A percentile compares a stretch with the other conserved stretches of the same genome.
Evolutionary conservation across 176 grass and related monocot genomes (phyloP).

Genomic region (Aechmea fasciata): DNA sequence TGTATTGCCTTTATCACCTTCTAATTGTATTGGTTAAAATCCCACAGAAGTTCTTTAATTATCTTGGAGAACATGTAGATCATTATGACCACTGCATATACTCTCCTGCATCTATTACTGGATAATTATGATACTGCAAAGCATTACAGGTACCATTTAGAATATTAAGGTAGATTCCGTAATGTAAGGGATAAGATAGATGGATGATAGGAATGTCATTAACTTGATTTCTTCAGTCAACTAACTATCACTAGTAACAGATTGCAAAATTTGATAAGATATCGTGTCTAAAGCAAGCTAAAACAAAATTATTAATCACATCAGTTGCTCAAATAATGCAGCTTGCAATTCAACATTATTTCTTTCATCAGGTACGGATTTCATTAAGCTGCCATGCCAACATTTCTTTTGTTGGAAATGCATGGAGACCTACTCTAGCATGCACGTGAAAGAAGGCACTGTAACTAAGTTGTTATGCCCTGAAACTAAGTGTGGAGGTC

Average conservation of each 20-base stretch:
- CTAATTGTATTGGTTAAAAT: background rate
- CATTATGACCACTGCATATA: too few species aligned
- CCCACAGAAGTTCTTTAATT: too few species aligned
- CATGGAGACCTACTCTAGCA: conserved; percentile 62
- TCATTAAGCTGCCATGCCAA: conserved; percentile 63
- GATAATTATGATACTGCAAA: too few species aligned
- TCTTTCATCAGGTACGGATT: conserved; percentile 42
- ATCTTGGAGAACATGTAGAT: too few species aligned
- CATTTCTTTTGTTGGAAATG: conserved; percentile 83
- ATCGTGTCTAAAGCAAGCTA: background rate
- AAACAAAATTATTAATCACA: conserved; percentile 9
- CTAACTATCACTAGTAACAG: background rate
- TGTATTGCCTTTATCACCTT: conserved; percentile 8
- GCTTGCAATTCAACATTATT: conserved; percentile 7
- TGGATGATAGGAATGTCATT: too few species aligned
- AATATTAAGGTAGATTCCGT: too few species aligned
- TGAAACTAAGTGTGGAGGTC: conserved; percentile 48
- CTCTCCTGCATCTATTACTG: too few species aligned
- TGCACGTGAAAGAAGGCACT: conserved; percentile 62
- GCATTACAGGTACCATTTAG: too few species aligned
- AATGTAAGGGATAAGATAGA: too few species aligned
- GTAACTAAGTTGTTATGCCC: conserved; percentile 62
- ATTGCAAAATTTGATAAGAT: background rate
- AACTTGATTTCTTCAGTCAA: background rate
- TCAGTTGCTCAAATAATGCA: conserved; percentile 16